A percentile compares a stretch with the other conserved stretches of the same genome.
Conservation (phyloP, 768 basidiomycete species). For the Trametes villosa region DNA sequence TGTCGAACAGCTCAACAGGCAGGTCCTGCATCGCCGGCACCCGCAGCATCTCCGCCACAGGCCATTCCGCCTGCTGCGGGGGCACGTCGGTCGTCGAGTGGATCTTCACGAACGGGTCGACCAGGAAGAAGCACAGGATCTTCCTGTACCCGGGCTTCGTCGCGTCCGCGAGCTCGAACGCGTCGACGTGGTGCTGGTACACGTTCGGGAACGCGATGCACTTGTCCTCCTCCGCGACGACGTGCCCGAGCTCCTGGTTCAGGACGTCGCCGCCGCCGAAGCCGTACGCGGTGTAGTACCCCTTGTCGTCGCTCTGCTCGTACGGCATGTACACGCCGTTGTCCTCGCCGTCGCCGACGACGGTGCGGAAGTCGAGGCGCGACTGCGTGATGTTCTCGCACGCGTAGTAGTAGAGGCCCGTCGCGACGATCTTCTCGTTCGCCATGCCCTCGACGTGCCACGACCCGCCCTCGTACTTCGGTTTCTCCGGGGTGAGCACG, state of each 20-base stretch:
- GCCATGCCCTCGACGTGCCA: constrained; percentile 39
- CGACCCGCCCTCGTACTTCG: constrained; percentile 35
- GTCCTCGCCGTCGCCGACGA: constrained; percentile 16
- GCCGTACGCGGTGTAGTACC: constrained; percentile 9
- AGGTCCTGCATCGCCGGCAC: constrained; percentile 4
- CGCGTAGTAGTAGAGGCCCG: constrained; percentile 33
- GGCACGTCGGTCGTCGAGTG: constrained; percentile 38
- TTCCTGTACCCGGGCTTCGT: constrained; percentile 43
- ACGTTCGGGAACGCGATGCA: constrained; percentile 44
- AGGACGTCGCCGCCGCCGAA: constrained; percentile 13
- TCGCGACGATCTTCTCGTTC: constrained; percentile 23
- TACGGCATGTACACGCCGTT: not conserved
- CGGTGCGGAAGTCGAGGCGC: constrained; percentile 39
- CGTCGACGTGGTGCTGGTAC: constrained; percentile 42
- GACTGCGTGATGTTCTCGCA: constrained; percentile 39
- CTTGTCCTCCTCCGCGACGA: constrained; percentile 35
- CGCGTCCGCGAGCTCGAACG: constrained; percentile 39
- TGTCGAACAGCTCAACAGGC: constrained; percentile 27
- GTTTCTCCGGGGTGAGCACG: constrained; percentile 35
- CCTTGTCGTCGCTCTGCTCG: constrained; percentile 10
- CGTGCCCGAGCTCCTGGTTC: constrained; percentile 33
- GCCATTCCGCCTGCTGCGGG: constrained; percentile 40
- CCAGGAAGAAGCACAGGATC: constrained; percentile 44
- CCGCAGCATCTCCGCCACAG: not conserved
- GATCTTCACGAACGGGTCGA: constrained; percentile 39